Evolutionary conservation across 805 yeast species (phyloP), one percentile per base, ranked within the genome.

Genomic region (Candida oleophila): DNA sequence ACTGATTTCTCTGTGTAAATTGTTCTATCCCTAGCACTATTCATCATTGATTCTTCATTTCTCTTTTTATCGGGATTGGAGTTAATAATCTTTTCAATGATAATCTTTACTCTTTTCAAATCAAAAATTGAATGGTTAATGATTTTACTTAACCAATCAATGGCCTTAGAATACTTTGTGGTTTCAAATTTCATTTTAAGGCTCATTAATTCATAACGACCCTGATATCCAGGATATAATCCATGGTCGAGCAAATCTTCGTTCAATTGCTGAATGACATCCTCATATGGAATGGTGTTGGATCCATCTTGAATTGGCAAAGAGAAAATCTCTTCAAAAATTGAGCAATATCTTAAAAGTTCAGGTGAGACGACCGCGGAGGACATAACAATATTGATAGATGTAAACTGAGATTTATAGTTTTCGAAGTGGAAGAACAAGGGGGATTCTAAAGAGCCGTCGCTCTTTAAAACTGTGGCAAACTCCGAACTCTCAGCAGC

Each of bases 391-490:
- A 89, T 60, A 48, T 82, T 80, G 18, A 90, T 73, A 12, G 86
- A 81, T 32, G 88, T 80, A 60, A 92, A 94, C 56, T 87, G 83
- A 1, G 97, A 87, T 45, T 83, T 78, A 59, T 80, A 85, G 52
- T 85, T 80, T 64, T 94, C 97, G 55, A 87, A 76, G 59, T 89
- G 94, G 43, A 91, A 61, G 50, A 81, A 83, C 34, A 91, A 63
- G 3, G 91, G 89, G 42, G 22, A 85, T 82, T 2, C 55, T 45
- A 45, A 68, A 72, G 16, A 16, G 4, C 37, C 40, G 20, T 30
- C 36, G 3, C 30, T 30, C 3, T 41, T 37, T 12, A 30, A 16
- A 12, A 4, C 4, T 9, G 12, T n/a, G 12, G 3, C 7, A 20
- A 36, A 36, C 28, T 33, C 44, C 12, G 22, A 21, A 25, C 11